Conservation (phyloP, 805 yeast genomes). For the Candida khao-thaluensis region DNA sequence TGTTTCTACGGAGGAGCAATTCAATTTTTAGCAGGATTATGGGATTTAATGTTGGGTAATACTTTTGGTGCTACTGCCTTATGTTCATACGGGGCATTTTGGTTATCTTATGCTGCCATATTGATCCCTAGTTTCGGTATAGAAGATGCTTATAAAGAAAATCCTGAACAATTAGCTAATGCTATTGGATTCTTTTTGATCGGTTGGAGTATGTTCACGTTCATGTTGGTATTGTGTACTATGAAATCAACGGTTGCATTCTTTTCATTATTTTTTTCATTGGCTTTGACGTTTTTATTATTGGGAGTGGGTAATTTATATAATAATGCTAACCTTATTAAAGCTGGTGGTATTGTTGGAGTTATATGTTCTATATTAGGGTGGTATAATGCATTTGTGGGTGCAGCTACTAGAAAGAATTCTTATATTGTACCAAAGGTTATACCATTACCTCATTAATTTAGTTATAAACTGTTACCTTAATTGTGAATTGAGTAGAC, state of each 20-base stretch:
- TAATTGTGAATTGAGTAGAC: too few relatives aligned
- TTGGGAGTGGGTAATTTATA: constrained; percentile 53
- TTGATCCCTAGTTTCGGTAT: constrained; percentile 61
- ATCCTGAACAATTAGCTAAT: constrained; percentile 36
- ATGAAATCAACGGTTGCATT: constrained; percentile 65
- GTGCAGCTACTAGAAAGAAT: constrained; percentile 57
- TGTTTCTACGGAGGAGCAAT: constrained; percentile 62
- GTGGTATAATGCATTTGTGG: constrained; percentile 64
- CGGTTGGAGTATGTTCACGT: constrained; percentile 66
- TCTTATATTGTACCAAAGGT: constrained; percentile 56
- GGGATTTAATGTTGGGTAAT: constrained; percentile 64
- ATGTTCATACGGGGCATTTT: constrained; percentile 65
- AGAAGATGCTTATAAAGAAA: constrained; percentile 44
- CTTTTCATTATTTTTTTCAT: constrained; percentile 52
- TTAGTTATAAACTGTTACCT: too few relatives aligned
- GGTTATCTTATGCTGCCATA: constrained; percentile 65
- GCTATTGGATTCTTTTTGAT: constrained; percentile 60
- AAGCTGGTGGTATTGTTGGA: constrained; percentile 66
- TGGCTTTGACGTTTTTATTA: constrained; percentile 55
- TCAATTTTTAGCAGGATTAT: constrained; percentile 62
- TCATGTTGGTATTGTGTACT: constrained; percentile 52
- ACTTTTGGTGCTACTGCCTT: constrained; percentile 69
- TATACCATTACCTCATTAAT: constrained; percentile 41
- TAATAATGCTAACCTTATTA: constrained; percentile 37
- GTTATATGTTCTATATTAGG: constrained; percentile 55